Evolutionary conservation across 1,284 basidiomycete species (phyloP).

Genomic region (Ustanciosporium gigantosporum): DNA sequence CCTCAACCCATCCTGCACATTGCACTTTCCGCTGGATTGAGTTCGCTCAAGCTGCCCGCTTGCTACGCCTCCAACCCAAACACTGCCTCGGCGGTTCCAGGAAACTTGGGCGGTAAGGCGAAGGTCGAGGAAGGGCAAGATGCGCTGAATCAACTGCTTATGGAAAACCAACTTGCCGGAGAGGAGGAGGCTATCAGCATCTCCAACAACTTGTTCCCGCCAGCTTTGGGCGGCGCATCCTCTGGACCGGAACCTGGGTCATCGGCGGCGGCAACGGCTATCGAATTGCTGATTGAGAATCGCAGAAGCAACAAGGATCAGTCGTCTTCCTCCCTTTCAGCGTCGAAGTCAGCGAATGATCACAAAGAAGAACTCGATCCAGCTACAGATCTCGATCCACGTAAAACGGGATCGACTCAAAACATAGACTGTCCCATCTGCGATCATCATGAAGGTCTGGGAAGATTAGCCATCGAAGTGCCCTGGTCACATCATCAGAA

Average conservation of each 20-base stretch:
- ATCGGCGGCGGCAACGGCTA: not conserved
- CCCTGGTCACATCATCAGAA: conserved; percentile 92
- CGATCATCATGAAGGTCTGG: conserved; percentile 68
- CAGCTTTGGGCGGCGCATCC: conserved; percentile 2
- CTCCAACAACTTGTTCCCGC: conserved; percentile 3
- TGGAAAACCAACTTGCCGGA: not conserved
- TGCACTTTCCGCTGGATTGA: conserved; percentile 52
- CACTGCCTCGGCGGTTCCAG: too few species aligned
- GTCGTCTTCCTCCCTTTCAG: not conserved
- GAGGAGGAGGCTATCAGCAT: not conserved
- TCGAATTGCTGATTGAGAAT: too few species aligned
- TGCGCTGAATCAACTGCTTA: conserved; percentile 1
- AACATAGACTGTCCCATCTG: conserved; percentile 83
- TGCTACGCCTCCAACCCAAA: conserved; percentile 35
- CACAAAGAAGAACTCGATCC: not conserved
- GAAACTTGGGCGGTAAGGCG: conserved; percentile 10
- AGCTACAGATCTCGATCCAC: not conserved
- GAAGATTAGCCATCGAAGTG: conserved; percentile 76
- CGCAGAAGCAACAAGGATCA: not conserved
- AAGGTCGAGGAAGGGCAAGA: too few species aligned
- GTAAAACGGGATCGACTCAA: not conserved
- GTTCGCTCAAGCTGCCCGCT: conserved; percentile 45
- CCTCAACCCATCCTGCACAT: conserved; percentile 51
- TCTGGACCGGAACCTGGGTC: too few species aligned
- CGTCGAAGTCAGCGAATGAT: not conserved